Percentiles rank a stretch among this genome's conserved stretches.
These are phyloP conservation scores for Chamaecyparis obtusa DNA, from an alignment of 75 land plant species.

Conservation along the genomic window DNA sequence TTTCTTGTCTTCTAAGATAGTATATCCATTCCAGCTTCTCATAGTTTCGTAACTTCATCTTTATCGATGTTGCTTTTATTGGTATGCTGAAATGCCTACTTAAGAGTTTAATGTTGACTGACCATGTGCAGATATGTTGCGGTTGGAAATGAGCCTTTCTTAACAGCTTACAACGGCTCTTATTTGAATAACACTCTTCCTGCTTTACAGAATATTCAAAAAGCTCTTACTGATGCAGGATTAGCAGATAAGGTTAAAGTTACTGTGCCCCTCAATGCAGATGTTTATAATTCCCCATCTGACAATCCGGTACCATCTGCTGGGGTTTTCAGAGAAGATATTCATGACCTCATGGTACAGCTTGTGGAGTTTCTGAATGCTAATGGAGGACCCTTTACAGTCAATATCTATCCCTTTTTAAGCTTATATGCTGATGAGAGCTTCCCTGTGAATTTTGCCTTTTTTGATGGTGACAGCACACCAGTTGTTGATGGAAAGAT, in stretches of 20 bases:
- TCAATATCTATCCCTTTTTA: constrained; percentile 60
- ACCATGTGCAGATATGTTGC: constrained; percentile 56
- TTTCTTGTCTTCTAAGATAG: neutral
- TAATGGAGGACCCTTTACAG: constrained; percentile 38
- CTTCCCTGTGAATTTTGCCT: constrained; percentile 49
- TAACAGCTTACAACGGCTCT: constrained; percentile 43
- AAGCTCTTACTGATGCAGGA: constrained; percentile 44
- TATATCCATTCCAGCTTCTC: too few relatives aligned
- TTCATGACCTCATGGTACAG: constrained; percentile 24
- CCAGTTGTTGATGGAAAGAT: constrained; percentile 25
- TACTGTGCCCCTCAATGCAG: constrained; percentile 62
- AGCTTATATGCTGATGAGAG: constrained; percentile 32
- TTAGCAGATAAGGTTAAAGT: constrained; percentile 40
- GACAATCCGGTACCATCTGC: constrained; percentile 39
- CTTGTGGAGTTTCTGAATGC: constrained; percentile 30
- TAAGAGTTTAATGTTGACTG: neutral
- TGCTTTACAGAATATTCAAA: constrained; percentile 48
- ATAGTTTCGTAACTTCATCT: neutral
- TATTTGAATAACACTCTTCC: constrained; percentile 47
- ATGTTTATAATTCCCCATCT: constrained; percentile 31
- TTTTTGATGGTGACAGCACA: constrained; percentile 30
- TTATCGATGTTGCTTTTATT: neutral
- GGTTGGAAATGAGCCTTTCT: constrained; percentile 71
- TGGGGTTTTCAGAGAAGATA: constrained; percentile 38
- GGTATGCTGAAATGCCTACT: neutral